phyloP scores from a whole-genome alignment of 164 flowering plant genomes.

The Malania oleifera region DNA sequence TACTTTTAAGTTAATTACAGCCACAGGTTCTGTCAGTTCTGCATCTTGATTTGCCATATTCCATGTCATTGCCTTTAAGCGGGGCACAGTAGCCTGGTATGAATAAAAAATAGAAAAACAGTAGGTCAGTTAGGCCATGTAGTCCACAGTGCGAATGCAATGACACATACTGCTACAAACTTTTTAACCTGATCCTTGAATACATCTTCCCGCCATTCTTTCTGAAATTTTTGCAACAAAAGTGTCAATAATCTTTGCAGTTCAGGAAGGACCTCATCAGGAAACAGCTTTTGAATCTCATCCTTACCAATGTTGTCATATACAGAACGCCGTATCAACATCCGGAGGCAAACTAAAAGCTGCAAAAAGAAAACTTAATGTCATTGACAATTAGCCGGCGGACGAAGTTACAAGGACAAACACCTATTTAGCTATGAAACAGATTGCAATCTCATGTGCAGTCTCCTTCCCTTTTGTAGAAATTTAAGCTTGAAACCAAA shows the following conservation, averaged over 20 bases:
- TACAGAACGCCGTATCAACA: slow-evolving; percentile 63
- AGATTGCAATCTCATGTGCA: too few relatives aligned
- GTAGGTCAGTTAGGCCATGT: not conserved
- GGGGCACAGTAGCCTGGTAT: slow-evolving; percentile 41
- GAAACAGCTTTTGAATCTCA: slow-evolving; percentile 65
- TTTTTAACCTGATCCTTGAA: slow-evolving; percentile 49
- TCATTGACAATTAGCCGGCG: not conserved
- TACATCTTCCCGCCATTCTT: slow-evolving; percentile 64
- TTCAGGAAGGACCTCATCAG: slow-evolving; percentile 65
- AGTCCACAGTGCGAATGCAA: not conserved
- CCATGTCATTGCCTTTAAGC: slow-evolving; percentile 60
- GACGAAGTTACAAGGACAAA: not conserved
- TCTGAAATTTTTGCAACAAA: slow-evolving; percentile 72
- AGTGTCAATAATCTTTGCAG: slow-evolving; percentile 64
- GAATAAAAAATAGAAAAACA: slow-evolving; percentile 3
- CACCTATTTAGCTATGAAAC: too few relatives aligned
- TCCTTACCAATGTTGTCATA: slow-evolving; percentile 57
- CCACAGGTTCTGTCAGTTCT: slow-evolving; percentile 35
- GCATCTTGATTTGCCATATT: slow-evolving; percentile 39
- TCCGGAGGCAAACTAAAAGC: slow-evolving; percentile 75
- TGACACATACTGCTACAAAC: not conserved
- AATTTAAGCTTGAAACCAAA: too few relatives aligned
- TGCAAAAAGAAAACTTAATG: slow-evolving; percentile 20
- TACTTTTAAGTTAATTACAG: slow-evolving; percentile 59
- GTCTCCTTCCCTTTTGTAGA: too few relatives aligned